These are phyloP conservation scores for Nigrospora oryzae DNA, from an alignment of 2,329 filamentous ascomycete genomes.

Conservation along the genomic window DNA sequence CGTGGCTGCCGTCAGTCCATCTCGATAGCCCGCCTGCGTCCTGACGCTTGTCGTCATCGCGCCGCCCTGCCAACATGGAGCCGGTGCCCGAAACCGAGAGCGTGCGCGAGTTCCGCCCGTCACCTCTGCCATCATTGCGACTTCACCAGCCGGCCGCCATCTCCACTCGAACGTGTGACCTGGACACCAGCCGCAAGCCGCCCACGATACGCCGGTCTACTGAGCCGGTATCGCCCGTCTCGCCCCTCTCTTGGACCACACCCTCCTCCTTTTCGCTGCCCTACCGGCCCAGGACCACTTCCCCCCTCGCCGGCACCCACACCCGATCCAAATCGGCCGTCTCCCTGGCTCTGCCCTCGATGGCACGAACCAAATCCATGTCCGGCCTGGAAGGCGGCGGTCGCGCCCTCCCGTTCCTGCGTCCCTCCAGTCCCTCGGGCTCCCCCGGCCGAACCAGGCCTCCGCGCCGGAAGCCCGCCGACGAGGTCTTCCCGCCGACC, in stretches of 20 bases:
- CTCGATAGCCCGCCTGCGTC: too few relatives aligned
- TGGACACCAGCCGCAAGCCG: slow-evolving; percentile 33
- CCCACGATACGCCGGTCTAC: slow-evolving; percentile 48
- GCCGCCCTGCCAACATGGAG: slow-evolving; percentile 39
- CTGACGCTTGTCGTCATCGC: too few relatives aligned
- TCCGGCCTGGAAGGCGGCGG: slow-evolving; percentile 53
- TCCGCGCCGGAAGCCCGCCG: slow-evolving; percentile 45
- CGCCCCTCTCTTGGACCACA: slow-evolving; percentile 36
- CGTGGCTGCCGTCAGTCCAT: too few relatives aligned
- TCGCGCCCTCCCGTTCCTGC: slow-evolving; percentile 45
- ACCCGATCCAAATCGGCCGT: slow-evolving; percentile 49
- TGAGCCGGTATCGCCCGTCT: slow-evolving; percentile 47
- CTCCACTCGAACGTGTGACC: slow-evolving; percentile 10
- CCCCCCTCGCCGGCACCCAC: slow-evolving; percentile 49
- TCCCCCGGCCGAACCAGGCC: slow-evolving; percentile 42
- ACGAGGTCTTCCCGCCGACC: slow-evolving; percentile 50
- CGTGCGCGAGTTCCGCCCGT: slow-evolving; percentile 56
- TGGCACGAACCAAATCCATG: slow-evolving; percentile 57
- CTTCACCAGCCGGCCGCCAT: slow-evolving; percentile 30
- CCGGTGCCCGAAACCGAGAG: slow-evolving; percentile 60
- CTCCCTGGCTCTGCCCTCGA: slow-evolving; percentile 43
- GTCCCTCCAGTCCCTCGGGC: slow-evolving; percentile 44
- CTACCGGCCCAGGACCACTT: slow-evolving; percentile 55
- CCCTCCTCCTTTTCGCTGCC: slow-evolving; percentile 32
- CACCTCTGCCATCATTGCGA: slow-evolving; percentile 46